phyloP scores from a whole-genome alignment of 1,284 basidiomycete genomes.

The Phylloporus sp. region DNA sequence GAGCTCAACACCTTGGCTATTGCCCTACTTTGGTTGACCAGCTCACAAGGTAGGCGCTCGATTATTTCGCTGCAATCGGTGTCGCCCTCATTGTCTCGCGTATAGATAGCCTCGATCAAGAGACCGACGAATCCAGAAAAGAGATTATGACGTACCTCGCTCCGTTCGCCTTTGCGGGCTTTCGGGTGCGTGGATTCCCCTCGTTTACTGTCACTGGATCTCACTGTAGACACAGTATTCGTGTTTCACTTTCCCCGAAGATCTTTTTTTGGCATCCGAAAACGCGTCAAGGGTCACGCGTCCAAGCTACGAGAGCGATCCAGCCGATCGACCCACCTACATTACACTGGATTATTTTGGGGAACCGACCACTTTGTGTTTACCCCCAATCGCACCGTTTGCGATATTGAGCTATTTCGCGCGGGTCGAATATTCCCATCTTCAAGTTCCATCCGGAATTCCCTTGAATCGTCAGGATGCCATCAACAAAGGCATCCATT shows the following conservation, averaged over 20 bases:
- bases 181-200: conserved; percentile 44
- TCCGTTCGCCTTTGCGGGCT: conserved; percentile 52
- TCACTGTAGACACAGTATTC: conserved; percentile 36
- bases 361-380: conserved; percentile 29
- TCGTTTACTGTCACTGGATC: neutral
- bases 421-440: conserved; percentile 41
- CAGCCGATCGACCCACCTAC: conserved; percentile 32
- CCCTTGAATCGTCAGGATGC: conserved; percentile 31
- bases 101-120: conserved; percentile 41
- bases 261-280: conserved; percentile 18
- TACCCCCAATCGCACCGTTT: conserved; percentile 49
- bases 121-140: conserved; percentile 39
- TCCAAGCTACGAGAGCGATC: conserved; percentile 24
- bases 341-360: conserved; percentile 49
- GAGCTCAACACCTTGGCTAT: conserved; percentile 50
- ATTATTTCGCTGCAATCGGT: neutral
- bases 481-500: conserved; percentile 27
- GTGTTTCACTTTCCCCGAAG: conserved; percentile 33
- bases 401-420: conserved; percentile 52
- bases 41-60: conserved; percentile 32
- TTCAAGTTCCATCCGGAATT: conserved; percentile 44
- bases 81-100: conserved; percentile 5
- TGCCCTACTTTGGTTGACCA: conserved; percentile 51
- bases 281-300: neutral
- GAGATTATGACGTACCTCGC: conserved; percentile 43